phyloP scores from a whole-genome alignment of 2,329 filamentous ascomycete species.

The Colletotrichum sp. region DNA sequence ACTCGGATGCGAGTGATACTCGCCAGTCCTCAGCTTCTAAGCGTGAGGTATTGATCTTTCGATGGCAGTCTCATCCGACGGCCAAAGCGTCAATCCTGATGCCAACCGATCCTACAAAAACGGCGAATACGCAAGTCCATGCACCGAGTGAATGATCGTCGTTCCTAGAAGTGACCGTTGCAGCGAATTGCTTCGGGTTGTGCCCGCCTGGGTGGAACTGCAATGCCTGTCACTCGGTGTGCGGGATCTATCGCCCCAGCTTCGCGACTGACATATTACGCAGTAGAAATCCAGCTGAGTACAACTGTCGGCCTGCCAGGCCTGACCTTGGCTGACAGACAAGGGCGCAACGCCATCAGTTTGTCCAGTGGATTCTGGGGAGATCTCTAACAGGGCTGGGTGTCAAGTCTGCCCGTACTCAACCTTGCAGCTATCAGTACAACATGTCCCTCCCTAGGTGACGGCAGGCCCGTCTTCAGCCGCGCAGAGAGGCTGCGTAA shows the following conservation, averaged over 20 bases:
- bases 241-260: background rate
- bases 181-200: background rate
- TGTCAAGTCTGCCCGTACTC: background rate
- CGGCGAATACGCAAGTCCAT: background rate
- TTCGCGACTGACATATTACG: background rate
- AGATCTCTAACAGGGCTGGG: background rate
- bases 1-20: background rate
- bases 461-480: background rate
- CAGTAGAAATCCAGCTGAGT: background rate
- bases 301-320: background rate
- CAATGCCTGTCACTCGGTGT: background rate
- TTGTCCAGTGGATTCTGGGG: background rate
- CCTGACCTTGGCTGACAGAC: background rate
- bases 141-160: background rate
- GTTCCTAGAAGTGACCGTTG: background rate
- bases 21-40: background rate
- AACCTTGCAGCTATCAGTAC: background rate
- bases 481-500: background rate
- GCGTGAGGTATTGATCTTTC: background rate
- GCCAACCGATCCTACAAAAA: background rate
- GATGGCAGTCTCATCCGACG: background rate
- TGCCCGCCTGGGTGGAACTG: background rate
- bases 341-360: background rate
- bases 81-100: background rate
- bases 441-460: background rate